Percentiles rank a stretch among this genome's conserved stretches.
Conservation (phyloP, 2,329 filamentous ascomycete genomes). For the Emericellopsis atlantica region DNA sequence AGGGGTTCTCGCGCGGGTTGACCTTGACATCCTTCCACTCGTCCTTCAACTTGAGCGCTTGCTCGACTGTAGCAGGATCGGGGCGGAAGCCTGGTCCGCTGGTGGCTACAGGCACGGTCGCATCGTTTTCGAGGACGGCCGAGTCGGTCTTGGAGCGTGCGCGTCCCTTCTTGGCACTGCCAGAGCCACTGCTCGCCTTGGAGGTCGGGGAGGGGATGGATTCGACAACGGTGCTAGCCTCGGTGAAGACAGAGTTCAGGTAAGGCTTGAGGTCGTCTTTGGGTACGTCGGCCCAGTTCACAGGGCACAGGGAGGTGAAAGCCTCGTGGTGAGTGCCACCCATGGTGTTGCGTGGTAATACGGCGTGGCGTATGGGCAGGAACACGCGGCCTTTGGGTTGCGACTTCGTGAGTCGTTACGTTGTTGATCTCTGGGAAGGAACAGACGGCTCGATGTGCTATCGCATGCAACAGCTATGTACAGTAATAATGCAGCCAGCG, state of each 20-base stretch:
- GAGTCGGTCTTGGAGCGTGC: conserved; percentile 31
- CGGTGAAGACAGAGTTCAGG: conserved; percentile 46
- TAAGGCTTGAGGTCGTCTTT: conserved; percentile 38
- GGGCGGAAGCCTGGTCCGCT: conserved; percentile 2
- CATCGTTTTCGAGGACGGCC: conserved; percentile 17
- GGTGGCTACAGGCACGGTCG: conserved; percentile 5
- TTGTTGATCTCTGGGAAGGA: too few relatives aligned
- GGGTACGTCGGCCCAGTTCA: conserved; percentile 35
- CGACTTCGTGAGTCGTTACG: too few relatives aligned
- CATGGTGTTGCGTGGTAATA: conserved; percentile 23
- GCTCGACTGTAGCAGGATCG: conserved; percentile 25
- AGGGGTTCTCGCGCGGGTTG: conserved; percentile 58
- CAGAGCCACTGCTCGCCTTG: conserved; percentile 7
- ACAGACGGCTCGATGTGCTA: too few relatives aligned
- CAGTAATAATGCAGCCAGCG: too few relatives aligned
- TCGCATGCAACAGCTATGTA: too few relatives aligned
- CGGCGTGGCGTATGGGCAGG: too few relatives aligned
- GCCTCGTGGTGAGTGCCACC: conserved; percentile 41
- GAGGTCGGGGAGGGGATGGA: conserved; percentile 48
- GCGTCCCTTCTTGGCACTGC: not conserved
- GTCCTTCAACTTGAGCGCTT: conserved; percentile 49
- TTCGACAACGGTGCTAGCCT: conserved; percentile 60
- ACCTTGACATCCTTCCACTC: conserved; percentile 82
- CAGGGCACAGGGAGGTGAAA: conserved; percentile 41
- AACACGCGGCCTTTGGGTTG: too few relatives aligned